Evolutionary conservation across 1,139 yeast genomes (phyloP).

Genomic region (Saccharomyces hybrid): DNA sequence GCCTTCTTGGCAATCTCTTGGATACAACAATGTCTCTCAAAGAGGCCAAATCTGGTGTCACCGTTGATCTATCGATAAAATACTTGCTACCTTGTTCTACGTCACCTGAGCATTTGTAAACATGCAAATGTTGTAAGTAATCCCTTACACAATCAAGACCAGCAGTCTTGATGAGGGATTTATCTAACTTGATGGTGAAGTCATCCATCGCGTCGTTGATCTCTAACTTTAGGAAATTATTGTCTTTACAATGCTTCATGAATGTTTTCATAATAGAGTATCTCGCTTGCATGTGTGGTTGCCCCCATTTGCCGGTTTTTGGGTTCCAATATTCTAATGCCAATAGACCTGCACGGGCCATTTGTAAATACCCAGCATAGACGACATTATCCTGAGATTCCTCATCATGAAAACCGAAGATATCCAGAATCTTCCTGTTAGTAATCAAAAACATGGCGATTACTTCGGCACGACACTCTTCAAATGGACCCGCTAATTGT

Average conservation of each 20-base stretch:
- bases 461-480: conserved; percentile 87
- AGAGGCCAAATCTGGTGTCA: conserved; percentile 52
- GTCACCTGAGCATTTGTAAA: conserved; percentile 72
- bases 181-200: conserved; percentile 51
- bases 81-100: conserved; percentile 53
- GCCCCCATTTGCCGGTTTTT: conserved; percentile 75
- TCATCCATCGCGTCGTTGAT: conserved; percentile 44
- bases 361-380: conserved; percentile 60
- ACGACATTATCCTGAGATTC: conserved; percentile 57
- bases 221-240: conserved; percentile 41
- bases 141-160: conserved; percentile 72
- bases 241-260: conserved; percentile 55
- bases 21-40: conserved; percentile 60
- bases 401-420: conserved; percentile 56
- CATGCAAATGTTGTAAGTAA: conserved; percentile 62
- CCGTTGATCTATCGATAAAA: conserved; percentile 59
- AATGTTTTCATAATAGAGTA: conserved; percentile 74
- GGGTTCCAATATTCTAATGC: conserved; percentile 89
- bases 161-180: conserved; percentile 50
- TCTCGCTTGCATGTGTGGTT: conserved; percentile 93
- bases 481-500: conserved; percentile 76
- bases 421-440: conserved; percentile 55
- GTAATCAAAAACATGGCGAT: conserved; percentile 78
- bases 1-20: conserved; percentile 76
- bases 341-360: conserved; percentile 82